Conservation (phyloP, 305 asterid genomes). For the Petunia hybrid region DNA sequence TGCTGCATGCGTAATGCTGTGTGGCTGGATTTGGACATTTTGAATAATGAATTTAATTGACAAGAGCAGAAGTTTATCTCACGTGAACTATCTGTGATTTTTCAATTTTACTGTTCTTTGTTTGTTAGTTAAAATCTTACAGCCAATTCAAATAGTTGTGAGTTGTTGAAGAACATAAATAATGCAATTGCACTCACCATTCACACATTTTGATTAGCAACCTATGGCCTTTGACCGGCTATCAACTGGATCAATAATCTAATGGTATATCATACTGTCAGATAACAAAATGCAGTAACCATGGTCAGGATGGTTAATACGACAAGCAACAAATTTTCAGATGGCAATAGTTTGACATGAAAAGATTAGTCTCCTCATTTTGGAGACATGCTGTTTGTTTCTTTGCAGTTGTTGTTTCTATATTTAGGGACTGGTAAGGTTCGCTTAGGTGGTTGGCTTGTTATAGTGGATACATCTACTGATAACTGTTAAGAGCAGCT, state of each 20-base stretch:
- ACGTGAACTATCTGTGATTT: neutral
- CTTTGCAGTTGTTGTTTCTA: neutral
- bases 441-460: conserved; percentile 12
- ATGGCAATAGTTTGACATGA: neutral
- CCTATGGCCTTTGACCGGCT: neutral
- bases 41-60: neutral
- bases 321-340: neutral
- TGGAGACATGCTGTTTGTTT: neutral
- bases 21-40: neutral
- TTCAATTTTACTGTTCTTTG: neutral
- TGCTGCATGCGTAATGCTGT: neutral
- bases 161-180: conserved; percentile 19
- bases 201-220: neutral
- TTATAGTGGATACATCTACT: neutral
- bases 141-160: neutral
- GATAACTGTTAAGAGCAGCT: neutral
- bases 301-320: neutral
- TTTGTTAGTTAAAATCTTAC: conserved; percentile 16
- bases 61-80: conserved; percentile 16
- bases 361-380: neutral
- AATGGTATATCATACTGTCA: neutral
- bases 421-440: conserved; percentile 1
- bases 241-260: neutral
- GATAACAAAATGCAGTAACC: conserved; percentile 1
- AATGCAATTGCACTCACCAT: neutral